Conservation (phyloP, 169 alveolate genomes). For the Plasmodium billcollinsi region DNA sequence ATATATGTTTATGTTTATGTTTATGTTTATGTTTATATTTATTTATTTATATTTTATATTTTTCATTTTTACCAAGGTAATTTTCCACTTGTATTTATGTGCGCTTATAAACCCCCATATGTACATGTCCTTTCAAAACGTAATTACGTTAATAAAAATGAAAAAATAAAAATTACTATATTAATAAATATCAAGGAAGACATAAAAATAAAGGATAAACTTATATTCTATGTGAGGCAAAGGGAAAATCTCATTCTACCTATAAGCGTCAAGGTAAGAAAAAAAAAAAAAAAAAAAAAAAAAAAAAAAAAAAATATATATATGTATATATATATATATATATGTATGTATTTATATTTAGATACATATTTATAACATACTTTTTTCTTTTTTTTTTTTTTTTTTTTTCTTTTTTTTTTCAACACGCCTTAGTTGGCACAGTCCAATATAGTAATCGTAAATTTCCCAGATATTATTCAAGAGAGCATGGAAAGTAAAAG, state of each 20-base stretch:
- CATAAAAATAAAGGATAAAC: slow-evolving; percentile 62
- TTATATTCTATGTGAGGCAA: slow-evolving; percentile 39
- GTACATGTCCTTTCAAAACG: slow-evolving; percentile 28
- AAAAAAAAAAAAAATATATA: not conserved
- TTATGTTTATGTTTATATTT: too few species aligned
- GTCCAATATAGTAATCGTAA: slow-evolving; percentile 2
- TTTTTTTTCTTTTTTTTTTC: not conserved
- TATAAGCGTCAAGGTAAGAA: slow-evolving; percentile 22
- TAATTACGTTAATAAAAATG: slow-evolving; percentile 50
- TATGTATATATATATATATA: not conserved
- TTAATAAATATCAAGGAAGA: slow-evolving; percentile 34
- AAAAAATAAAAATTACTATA: slow-evolving; percentile 17
- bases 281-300: too few species aligned
- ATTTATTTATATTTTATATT: not conserved
- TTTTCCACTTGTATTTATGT: slow-evolving; percentile 20
- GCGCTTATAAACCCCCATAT: slow-evolving; percentile 41
- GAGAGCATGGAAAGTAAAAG: slow-evolving; percentile 23
- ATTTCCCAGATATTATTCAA: slow-evolving; percentile 6
- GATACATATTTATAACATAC: not conserved
- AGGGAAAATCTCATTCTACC: slow-evolving; percentile 29
- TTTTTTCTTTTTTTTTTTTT: not conserved
- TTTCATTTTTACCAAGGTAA: slow-evolving; percentile 19
- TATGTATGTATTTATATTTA: not conserved
- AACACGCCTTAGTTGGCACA: not conserved
- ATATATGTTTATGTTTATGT: too few species aligned